These are phyloP conservation scores for Chlorella sp. DNA, from an alignment of 139 green algal genomes.

Conservation along the genomic window DNA sequence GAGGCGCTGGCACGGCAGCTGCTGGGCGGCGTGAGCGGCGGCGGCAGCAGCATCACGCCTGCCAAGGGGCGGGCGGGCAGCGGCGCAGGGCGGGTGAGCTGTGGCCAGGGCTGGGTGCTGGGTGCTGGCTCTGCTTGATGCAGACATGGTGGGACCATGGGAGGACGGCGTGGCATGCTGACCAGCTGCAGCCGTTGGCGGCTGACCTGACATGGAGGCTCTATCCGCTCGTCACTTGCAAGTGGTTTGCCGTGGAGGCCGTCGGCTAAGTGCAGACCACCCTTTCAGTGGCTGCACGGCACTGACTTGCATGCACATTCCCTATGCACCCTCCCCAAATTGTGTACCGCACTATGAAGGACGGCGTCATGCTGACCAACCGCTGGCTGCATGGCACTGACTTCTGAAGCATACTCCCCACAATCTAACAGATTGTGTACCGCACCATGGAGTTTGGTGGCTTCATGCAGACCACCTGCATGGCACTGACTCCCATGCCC, in stretches of 20 bases:
- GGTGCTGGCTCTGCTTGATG: neutral
- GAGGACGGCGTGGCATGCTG: too few species aligned
- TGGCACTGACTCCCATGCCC: too few species aligned
- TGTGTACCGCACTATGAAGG: neutral
- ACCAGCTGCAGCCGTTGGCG: too few species aligned
- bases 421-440: slow-evolving; percentile 79
- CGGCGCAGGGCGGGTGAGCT: neutral
- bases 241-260: neutral
- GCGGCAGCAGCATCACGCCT: neutral
- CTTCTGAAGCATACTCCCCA: too few species aligned
- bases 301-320: too few species aligned
- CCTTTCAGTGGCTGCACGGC: too few species aligned
- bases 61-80: slow-evolving; percentile 6
- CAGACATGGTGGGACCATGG: too few species aligned
- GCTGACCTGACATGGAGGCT: too few species aligned
- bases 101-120: neutral
- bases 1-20: slow-evolving; percentile 85
- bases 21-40: slow-evolving; percentile 41
- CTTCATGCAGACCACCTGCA: slow-evolving; percentile 97
- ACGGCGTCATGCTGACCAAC: too few species aligned
- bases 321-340: neutral
- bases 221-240: too few species aligned
- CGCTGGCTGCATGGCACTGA: too few species aligned
- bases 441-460: slow-evolving; percentile 93
- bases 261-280: neutral